Evolutionary conservation across 495 filamentous ascomycete species (phyloP).

Genomic region (Penicillium taxi): DNA sequence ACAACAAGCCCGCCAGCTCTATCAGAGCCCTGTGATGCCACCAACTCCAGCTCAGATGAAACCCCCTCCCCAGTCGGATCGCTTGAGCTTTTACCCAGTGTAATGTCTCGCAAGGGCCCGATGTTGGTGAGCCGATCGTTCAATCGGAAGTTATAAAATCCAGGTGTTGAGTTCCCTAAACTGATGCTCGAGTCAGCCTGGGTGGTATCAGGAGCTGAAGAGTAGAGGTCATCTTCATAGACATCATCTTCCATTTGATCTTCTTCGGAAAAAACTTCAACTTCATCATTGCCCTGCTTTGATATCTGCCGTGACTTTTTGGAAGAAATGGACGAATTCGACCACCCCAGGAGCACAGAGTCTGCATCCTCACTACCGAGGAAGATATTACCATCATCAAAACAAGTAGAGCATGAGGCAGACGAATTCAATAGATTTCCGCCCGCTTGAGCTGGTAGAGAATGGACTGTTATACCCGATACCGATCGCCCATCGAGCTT

Average conservation of each 20-base stretch:
- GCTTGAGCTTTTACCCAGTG: slow-evolving; percentile 44
- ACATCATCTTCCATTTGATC: slow-evolving; percentile 58
- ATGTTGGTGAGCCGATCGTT: slow-evolving; percentile 70
- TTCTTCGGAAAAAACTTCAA: slow-evolving; percentile 31
- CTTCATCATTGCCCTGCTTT: slow-evolving; percentile 43
- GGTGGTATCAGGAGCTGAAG: slow-evolving; percentile 32
- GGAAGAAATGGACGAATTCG: slow-evolving; percentile 42
- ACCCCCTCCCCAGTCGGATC: slow-evolving; percentile 21
- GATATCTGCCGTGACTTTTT: slow-evolving; percentile 40
- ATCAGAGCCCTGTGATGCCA: slow-evolving; percentile 62
- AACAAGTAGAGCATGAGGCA: slow-evolving; percentile 58
- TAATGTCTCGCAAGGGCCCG: slow-evolving; percentile 66
- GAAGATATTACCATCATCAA: slow-evolving; percentile 70
- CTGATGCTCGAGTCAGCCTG: slow-evolving; percentile 13
- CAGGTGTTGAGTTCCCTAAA: slow-evolving; percentile 24
- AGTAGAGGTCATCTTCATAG: slow-evolving; percentile 70
- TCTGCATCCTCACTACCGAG: slow-evolving; percentile 79
- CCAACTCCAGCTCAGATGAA: slow-evolving; percentile 56
- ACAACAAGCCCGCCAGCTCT: slow-evolving; percentile 62
- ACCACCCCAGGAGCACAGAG: slow-evolving; percentile 75
- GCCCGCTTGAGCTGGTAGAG: slow-evolving; percentile 51
- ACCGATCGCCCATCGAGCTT: slow-evolving; percentile 88
- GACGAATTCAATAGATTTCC: slow-evolving; percentile 52
- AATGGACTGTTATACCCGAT: slow-evolving; percentile 66
- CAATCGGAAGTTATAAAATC: slow-evolving; percentile 63